Base-by-base conservation (phyloP, 2,329 filamentous ascomycete species). In the Xylaria sp. region DNA sequence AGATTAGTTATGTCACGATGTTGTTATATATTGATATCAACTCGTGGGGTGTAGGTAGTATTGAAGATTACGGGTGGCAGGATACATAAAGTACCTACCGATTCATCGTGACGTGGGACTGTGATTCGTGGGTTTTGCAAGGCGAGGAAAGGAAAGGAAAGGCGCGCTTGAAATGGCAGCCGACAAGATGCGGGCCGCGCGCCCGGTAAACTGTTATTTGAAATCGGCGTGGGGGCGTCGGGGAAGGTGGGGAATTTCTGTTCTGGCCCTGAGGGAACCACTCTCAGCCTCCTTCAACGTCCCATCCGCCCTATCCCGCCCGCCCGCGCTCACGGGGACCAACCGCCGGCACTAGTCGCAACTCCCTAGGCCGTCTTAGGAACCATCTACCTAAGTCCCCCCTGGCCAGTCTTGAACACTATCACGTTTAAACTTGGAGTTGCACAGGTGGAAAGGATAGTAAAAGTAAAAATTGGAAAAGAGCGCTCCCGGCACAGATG, bases 161-260 rank as follows among this genome's bases (percentile, higher is more conserved):
- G n/a, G n/a, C 25, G 25, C 23, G 51, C 12, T 10, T 37, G 15
- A 9, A 44, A 44, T 7, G 54, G 8, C 39, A 34, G 7, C 58
- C 44, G 63, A 65, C 55, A 28, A n/a, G 48, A 68, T 57, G 55
- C 67, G 67, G 67, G 58, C 66, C 63, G 59, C 62, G 39, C 62
- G 46, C 66, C 69, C 63, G 61, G 57, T 18, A 57, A n/a, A 9
- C 34, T 54, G 39, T 58, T 58, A 69, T 69, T 71, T 69, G 63
- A 69, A 71, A 69, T 71, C 66, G 66, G 66, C 59, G 66, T 69
- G 69, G 66, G 69, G 69, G 62, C 50, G 63, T 66, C 66, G 66
- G 63, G 61, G 63, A 51, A 69, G 62, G 69, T 65, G 61, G 69
- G 66, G 67, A 44, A 61, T 32, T 37, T 57, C 57, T 44, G n/a